Base-by-base conservation (phyloP, 2,329 filamentous ascomycete genomes). In the Xylaria multiplex region DNA sequence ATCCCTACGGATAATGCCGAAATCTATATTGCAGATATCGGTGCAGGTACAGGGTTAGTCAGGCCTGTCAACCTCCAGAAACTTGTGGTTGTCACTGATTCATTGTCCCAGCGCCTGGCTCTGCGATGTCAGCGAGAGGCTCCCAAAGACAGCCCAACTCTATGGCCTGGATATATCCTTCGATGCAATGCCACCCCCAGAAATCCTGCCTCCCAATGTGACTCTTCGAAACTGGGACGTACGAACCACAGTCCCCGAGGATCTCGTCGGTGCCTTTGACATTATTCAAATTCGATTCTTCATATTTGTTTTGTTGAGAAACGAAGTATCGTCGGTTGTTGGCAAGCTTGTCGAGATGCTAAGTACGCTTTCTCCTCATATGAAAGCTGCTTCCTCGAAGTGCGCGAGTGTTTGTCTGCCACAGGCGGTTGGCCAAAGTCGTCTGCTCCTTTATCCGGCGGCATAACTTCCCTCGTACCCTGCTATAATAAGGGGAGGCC, bases 201-300 rank as follows among this genome's bases (percentile, higher is more conserved):
- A 68, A 6, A 60, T 48, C 22, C 50, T 73, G 7, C 70, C 71
- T 14, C 52, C 66, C 24, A 73, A 72, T 27, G 66, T 73, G 5
- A 62, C 49, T 4, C 58, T 73, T 9, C 60, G 48, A 2, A 49
- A 65, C 3, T 72, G 68, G 64, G 64, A 74, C 22, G 50, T 71
- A 0, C 67, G 53, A 16, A 42, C 64, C 6, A 35, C 59, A 1
- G 66, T 74, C 6, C 70, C 69, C 0, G 61, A 71, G 9, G 69
- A 71, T 32, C 64, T 73, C 4, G 24, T 69, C 2, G 64, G 59
- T 2, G 45, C 40, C 2, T 74, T 67, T 27, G 71, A 74, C 40
- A 56, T 75, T n/a, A 64, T 74, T 22, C 61, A 75, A 32, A 45
- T 74, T n/a, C 70, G 71, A 13, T 69, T 72, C 65, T 65, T 73